Conservation (phyloP, 768 basidiomycete genomes). For the Calocybe indica region DNA sequence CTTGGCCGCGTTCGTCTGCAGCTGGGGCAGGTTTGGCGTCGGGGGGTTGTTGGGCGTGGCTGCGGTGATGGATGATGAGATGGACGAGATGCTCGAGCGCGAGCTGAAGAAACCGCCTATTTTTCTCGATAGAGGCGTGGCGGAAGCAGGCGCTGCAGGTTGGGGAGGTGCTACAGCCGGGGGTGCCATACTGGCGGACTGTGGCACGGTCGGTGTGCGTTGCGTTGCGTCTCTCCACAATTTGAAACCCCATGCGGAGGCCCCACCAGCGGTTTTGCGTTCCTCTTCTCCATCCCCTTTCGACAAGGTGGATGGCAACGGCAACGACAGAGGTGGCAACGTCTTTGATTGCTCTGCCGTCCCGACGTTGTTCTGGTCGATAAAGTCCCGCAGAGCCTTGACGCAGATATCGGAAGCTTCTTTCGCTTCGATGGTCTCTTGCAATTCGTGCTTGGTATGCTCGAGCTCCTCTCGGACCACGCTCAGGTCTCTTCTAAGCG, state of each 20-base stretch:
- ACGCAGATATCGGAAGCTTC: conserved; percentile 86
- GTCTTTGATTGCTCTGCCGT: conserved; percentile 10
- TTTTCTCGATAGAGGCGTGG: conserved; percentile 54
- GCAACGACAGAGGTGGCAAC: conserved; percentile 27
- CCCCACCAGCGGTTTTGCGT: conserved; percentile 20
- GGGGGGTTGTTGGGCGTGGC: conserved; percentile 1
- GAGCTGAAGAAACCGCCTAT: conserved; percentile 67
- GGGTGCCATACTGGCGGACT: conserved; percentile 21
- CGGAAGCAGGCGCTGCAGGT: conserved; percentile 23
- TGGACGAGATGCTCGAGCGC: conserved; percentile 44
- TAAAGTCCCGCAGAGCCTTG: conserved; percentile 77
- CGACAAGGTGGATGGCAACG: conserved; percentile 34
- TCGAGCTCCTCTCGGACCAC: conserved; percentile 55
- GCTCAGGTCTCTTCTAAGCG: conserved; percentile 54
- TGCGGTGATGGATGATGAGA: conserved; percentile 13
- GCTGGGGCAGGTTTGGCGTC: conserved; percentile 16
- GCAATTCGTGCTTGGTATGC: conserved; percentile 58
- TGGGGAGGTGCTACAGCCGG: conserved; percentile 15
- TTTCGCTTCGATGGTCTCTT: conserved; percentile 75
- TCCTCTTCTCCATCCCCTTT: conserved; percentile 28
- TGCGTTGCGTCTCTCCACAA: conserved; percentile 49
- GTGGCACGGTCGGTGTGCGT: conserved; percentile 15
- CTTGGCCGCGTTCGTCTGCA: conserved; percentile 26
- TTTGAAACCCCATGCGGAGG: conserved; percentile 62
- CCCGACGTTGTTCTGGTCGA: conserved; percentile 68